phyloP scores from a whole-genome alignment of 352 stramenopile genomes.

The Detonula confervacea region DNA sequence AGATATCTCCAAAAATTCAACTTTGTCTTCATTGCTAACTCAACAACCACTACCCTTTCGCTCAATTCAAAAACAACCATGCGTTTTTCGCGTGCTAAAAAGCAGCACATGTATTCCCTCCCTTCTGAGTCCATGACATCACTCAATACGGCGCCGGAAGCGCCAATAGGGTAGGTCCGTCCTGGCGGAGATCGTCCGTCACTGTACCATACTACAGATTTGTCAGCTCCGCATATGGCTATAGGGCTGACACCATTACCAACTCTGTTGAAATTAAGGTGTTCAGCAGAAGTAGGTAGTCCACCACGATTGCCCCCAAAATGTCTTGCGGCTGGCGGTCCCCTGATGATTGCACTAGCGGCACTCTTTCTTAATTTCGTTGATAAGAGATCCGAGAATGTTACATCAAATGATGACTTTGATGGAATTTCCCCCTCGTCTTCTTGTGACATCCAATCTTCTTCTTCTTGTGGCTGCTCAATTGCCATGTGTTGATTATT shows the following conservation, averaged over 20 bases:
- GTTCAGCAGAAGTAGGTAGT: slow-evolving; percentile 48
- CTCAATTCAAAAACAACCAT: slow-evolving; percentile 76
- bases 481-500: too few species aligned
- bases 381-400: slow-evolving; percentile 70
- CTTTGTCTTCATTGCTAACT: slow-evolving; percentile 87
- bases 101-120: slow-evolving; percentile 86
- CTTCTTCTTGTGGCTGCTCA: too few species aligned
- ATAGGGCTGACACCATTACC: slow-evolving; percentile 71
- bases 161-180: slow-evolving; percentile 83
- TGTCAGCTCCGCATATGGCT: slow-evolving; percentile 83
- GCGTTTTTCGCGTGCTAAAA: slow-evolving; percentile 84
- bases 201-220: slow-evolving; percentile 81
- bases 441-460: too few species aligned
- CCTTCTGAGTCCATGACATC: slow-evolving; percentile 79
- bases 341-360: slow-evolving; percentile 77
- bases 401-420: slow-evolving; percentile 55
- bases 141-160: slow-evolving; percentile 81
- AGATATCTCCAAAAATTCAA: slow-evolving; percentile 86
- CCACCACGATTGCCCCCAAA: slow-evolving; percentile 85
- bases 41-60: slow-evolving; percentile 81
- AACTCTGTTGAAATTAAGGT: slow-evolving; percentile 40
- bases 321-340: slow-evolving; percentile 82
- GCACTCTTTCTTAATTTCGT: slow-evolving; percentile 75
- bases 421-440: slow-evolving; percentile 30
- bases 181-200: slow-evolving; percentile 74